Evolutionary conservation across 192 early-diverging fungal species (phyloP).

Genomic region (Coemansia aciculifera): DNA sequence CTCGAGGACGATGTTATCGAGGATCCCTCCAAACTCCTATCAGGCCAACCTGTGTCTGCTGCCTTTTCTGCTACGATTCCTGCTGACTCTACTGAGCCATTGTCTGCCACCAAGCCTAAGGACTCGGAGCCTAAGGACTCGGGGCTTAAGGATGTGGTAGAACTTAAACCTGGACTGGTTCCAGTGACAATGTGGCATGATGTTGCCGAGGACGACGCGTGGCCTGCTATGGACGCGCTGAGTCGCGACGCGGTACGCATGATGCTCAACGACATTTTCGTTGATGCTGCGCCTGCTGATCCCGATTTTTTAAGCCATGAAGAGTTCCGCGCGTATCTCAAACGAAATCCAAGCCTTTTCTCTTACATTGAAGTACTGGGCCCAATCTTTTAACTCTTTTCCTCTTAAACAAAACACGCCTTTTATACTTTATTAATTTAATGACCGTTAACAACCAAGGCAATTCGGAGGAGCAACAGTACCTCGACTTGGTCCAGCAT

Average conservation of each 20-base stretch:
- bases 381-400: slow-evolving; percentile 65
- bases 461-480: slow-evolving; percentile 79
- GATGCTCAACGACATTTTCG: slow-evolving; percentile 89
- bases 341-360: slow-evolving; percentile 76
- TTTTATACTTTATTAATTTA: neutral
- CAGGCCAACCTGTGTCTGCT: slow-evolving; percentile 82
- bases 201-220: slow-evolving; percentile 60
- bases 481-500: slow-evolving; percentile 71
- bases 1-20: slow-evolving; percentile 87
- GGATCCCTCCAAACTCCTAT: slow-evolving; percentile 24
- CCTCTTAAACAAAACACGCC: no score
- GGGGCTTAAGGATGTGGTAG: neutral
- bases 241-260: slow-evolving; percentile 90
- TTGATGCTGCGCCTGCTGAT: slow-evolving; percentile 57
- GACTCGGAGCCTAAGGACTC: slow-evolving; percentile 1
- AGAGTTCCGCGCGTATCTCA: slow-evolving; percentile 79
- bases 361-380: slow-evolving; percentile 93
- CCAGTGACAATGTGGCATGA: slow-evolving; percentile 54
- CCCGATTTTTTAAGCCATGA: slow-evolving; percentile 72
- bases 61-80: slow-evolving; percentile 86
- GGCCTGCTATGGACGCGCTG: slow-evolving; percentile 91
- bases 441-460: neutral
- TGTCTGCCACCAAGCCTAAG: neutral
- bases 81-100: slow-evolving; percentile 7
- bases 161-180: slow-evolving; percentile 8